These are phyloP conservation scores for Gyromitra esculenta DNA, from an alignment of 2,329 filamentous ascomycete species.

Conservation along the genomic window DNA sequence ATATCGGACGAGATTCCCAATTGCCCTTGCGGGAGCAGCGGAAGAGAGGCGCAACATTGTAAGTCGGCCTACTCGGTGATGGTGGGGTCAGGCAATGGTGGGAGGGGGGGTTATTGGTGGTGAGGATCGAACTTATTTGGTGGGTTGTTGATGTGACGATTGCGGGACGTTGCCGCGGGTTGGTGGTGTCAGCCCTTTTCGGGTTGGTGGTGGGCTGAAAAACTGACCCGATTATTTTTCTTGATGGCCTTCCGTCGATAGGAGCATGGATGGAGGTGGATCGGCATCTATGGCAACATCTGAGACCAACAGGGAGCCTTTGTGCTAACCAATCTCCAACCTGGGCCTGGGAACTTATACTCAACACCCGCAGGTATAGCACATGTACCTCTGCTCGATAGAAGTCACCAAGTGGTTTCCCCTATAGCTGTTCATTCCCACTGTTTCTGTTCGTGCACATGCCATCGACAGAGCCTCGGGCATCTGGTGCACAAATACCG, in stretches of 20 bases:
- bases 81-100: slow-evolving; percentile 14
- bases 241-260: not conserved
- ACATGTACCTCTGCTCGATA: too few relatives aligned
- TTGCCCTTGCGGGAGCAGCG: slow-evolving; percentile 50
- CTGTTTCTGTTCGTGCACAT: not conserved
- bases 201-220: slow-evolving; percentile 3
- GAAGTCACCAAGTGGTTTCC: too few relatives aligned
- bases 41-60: slow-evolving; percentile 55
- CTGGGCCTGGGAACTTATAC: not conserved
- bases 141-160: slow-evolving; percentile 40
- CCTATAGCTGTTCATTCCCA: too few relatives aligned
- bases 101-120: not conserved
- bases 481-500: not conserved
- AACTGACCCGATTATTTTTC: slow-evolving; percentile 31
- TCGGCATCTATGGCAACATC: slow-evolving; percentile 30
- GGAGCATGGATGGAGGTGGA: not conserved
- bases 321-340: not conserved
- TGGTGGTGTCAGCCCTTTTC: slow-evolving; percentile 7
- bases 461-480: not conserved
- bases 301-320: slow-evolving; percentile 22
- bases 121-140: slow-evolving; percentile 22
- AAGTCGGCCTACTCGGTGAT: slow-evolving; percentile 32
- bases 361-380: too few relatives aligned
- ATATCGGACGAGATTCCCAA: slow-evolving; percentile 41
- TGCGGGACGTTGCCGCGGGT: slow-evolving; percentile 26